phyloP scores from a whole-genome alignment of 768 basidiomycete species.

The Lyophyllum semitale region DNA sequence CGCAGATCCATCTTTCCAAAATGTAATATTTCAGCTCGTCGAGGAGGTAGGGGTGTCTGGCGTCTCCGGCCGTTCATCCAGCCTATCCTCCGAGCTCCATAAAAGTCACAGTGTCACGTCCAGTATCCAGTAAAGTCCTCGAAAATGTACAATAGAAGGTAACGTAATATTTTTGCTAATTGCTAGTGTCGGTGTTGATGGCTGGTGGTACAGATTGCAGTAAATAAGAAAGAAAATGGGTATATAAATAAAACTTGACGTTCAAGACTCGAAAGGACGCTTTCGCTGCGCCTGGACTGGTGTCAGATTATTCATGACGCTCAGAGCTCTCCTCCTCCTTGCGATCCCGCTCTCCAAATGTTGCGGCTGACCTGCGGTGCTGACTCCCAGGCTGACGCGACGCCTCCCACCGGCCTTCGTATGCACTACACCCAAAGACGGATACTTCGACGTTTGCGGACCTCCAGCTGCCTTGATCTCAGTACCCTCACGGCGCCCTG shows the following conservation, averaged over 20 bases:
- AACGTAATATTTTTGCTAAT: not conserved
- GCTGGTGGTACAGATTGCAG: not conserved
- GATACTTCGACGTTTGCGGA: not conserved
- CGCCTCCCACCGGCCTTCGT: slow-evolving; percentile 11
- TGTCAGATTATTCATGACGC: slow-evolving; percentile 12
- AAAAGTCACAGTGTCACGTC: slow-evolving; percentile 10
- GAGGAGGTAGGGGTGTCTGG: slow-evolving; percentile 19
- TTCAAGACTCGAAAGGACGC: slow-evolving; percentile 13
- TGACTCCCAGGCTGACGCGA: slow-evolving; percentile 19
- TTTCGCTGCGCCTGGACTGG: slow-evolving; percentile 15
- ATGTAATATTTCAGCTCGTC: not conserved
- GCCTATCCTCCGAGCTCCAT: not conserved
- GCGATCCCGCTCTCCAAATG: not conserved
- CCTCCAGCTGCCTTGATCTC: not conserved
- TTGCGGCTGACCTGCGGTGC: not conserved
- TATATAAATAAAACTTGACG: not conserved
- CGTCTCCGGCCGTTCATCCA: slow-evolving; percentile 10
- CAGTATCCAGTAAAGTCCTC: not conserved
- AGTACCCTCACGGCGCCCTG: not conserved
- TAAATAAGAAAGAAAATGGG: not conserved
- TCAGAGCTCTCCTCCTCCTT: slow-evolving; percentile 18
- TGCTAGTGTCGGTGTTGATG: slow-evolving; percentile 4
- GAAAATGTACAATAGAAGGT: not conserved
- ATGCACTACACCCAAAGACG: not conserved
- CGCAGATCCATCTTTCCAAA: slow-evolving; percentile 1